Conservation (phyloP, 495 filamentous ascomycete genomes). For the Penicillium odoratum region DNA sequence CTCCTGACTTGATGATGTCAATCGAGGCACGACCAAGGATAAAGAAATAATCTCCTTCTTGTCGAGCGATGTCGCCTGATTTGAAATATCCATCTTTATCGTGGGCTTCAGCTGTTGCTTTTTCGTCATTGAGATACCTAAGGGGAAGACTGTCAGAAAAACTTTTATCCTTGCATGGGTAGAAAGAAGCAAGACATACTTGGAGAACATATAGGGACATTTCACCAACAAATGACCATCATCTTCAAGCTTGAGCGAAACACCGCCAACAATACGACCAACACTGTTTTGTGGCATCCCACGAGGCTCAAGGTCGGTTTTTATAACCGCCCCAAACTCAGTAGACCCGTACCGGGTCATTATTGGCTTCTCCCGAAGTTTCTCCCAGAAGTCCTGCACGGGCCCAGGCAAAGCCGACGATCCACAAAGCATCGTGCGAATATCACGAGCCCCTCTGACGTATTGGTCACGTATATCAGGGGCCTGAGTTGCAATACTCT, state of each 20-base stretch:
- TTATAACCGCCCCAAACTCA: slow-evolving; percentile 49
- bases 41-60: slow-evolving; percentile 46
- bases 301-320: slow-evolving; percentile 35
- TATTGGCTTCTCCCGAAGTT: slow-evolving; percentile 40
- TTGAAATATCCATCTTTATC: slow-evolving; percentile 46
- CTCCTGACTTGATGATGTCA: slow-evolving; percentile 48
- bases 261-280: slow-evolving; percentile 42
- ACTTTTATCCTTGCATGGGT: not conserved
- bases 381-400: slow-evolving; percentile 47
- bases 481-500: slow-evolving; percentile 21
- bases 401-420: slow-evolving; percentile 48
- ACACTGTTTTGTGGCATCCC: slow-evolving; percentile 37
- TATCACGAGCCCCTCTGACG: slow-evolving; percentile 35
- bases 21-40: slow-evolving; percentile 51
- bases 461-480: slow-evolving; percentile 31
- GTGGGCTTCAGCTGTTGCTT: slow-evolving; percentile 36
- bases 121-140: slow-evolving; percentile 45
- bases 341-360: slow-evolving; percentile 49
- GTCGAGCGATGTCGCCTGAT: slow-evolving; percentile 49
- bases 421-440: slow-evolving; percentile 47
- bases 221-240: slow-evolving; percentile 41
- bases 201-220: slow-evolving; percentile 46
- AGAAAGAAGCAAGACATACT: slow-evolving; percentile 14
- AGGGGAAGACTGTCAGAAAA: not conserved
- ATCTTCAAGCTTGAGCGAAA: slow-evolving; percentile 38